phyloP scores from a whole-genome alignment of 192 early-diverging fungal species.

The Rhizophlyctis rosea region DNA sequence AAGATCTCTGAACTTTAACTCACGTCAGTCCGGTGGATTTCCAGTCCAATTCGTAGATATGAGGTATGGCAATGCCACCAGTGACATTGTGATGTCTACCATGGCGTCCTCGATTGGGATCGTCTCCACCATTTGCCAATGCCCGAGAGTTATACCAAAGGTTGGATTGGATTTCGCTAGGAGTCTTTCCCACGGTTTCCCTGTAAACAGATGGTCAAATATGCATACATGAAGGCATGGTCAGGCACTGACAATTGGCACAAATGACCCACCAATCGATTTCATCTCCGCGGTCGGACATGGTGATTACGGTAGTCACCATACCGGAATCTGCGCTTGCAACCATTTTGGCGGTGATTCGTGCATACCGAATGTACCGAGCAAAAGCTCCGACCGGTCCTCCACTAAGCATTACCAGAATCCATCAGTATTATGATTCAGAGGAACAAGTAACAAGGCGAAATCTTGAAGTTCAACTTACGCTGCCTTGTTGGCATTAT shows the following conservation, averaged over 20 bases:
- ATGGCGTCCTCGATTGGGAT: too few species aligned
- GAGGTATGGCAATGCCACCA: background rate
- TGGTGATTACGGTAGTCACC: constrained; percentile 42
- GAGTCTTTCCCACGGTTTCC: constrained; percentile 32
- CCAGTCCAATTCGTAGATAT: constrained; percentile 35
- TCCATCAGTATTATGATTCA: too few species aligned
- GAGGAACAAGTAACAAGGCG: too few species aligned
- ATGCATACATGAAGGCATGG: too few species aligned
- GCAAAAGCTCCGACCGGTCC: too few species aligned
- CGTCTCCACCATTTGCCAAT: constrained; percentile 13
- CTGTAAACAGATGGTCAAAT: too few species aligned
- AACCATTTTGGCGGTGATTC: constrained; percentile 18
- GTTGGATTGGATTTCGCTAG: constrained; percentile 25
- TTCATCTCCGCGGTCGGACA: constrained; percentile 40
- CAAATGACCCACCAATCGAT: too few species aligned
- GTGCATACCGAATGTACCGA: constrained; percentile 33
- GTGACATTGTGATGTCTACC: background rate
- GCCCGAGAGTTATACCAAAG: constrained; percentile 39
- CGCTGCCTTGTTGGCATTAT: too few species aligned
- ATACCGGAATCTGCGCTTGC: constrained; percentile 14
- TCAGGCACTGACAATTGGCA: too few species aligned
- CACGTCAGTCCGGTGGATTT: constrained; percentile 20
- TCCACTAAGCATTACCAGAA: too few species aligned
- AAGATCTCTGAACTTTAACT: too few species aligned
- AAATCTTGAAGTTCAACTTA: too few species aligned